Base-by-base conservation (phyloP, 228 moss, liverwort and hornwort species). In the Sphagnum magellanicum region DNA sequence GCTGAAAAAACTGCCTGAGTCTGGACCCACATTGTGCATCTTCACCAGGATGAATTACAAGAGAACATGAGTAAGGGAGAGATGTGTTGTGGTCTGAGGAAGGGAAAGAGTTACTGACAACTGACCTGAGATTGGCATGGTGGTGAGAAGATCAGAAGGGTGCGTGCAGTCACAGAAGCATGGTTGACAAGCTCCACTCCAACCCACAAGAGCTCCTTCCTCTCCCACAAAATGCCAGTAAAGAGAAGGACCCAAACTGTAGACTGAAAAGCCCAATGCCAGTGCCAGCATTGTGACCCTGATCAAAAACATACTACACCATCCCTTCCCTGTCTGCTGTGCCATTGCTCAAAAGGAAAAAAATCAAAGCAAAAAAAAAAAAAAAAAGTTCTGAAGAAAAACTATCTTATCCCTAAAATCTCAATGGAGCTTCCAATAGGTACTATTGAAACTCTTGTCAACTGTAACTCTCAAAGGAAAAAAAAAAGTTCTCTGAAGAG, bases 221-320 rank as follows among this genome's bases (percentile, higher is more conserved):
- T 74, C 79, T 8, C 76, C 84, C 50, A 72, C 74, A n/a, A 82
- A 79, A 61, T 84, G 88, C 88, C 84, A 88, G 61, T 84, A 88
- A 50, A 88, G 65, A 50, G 88, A 81, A 67, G 88, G 88, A 32
- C 79, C 88, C 51, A 81, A 70, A 58, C 79, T 71, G 74, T 84
- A 88, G 5, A 76, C 69, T 16, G 74, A 71, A 47, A 88, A 76
- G 10, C 81, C 88, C 16, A 82, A 48, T 6, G 48, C 77, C 47
- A 88, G 67, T 14, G 76, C 69, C 51, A 78, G 5, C 63, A 82
- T 65, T 52, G 80, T n/a, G 77, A 81, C 8, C 66, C 71, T 81
- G 62, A 80, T 69, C 47, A 75, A 77, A 49, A 77, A 84, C 53
- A 74, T 62, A 67, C 79, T 74, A 49, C 74, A 68, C 67, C 16